These are phyloP conservation scores for Venturia effusa DNA, from an alignment of 2,329 filamentous ascomycete genomes.

Conservation along the genomic window DNA sequence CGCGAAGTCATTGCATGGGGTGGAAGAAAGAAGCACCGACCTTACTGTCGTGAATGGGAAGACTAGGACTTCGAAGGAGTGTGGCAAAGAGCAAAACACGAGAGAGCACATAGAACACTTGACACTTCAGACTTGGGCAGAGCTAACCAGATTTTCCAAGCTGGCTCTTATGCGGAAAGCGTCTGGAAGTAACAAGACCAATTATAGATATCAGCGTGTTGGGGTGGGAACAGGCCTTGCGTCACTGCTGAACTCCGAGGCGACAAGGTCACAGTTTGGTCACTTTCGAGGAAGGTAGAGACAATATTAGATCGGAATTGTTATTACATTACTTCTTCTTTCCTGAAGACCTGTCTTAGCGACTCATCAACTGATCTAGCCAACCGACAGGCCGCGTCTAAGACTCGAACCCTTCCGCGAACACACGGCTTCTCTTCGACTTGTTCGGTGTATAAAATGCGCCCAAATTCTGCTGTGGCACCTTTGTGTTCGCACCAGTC, in stretches of 20 bases:
- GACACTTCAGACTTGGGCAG: too few relatives aligned
- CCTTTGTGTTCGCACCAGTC: constrained; percentile 6
- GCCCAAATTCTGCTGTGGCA: background rate
- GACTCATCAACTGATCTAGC: background rate
- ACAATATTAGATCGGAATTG: background rate
- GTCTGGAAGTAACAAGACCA: too few relatives aligned
- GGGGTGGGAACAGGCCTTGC: too few relatives aligned
- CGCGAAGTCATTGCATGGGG: too few relatives aligned
- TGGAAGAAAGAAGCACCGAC: too few relatives aligned
- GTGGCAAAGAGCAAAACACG: too few relatives aligned
- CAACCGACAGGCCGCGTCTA: background rate
- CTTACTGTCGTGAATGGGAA: too few relatives aligned
- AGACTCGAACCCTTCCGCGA: background rate
- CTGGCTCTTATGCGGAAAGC: too few relatives aligned
- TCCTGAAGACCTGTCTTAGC: background rate
- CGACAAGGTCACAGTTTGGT: too few relatives aligned
- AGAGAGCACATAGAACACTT: too few relatives aligned
- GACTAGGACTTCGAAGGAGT: too few relatives aligned
- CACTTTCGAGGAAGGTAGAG: background rate
- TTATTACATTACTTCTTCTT: background rate
- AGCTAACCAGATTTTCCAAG: too few relatives aligned
- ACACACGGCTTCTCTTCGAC: background rate
- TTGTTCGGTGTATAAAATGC: background rate
- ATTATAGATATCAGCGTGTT: background rate
- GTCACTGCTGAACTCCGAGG: background rate